phyloP scores from a whole-genome alignment of 2,329 filamentous ascomycete species.

The Gnomoniopsis sp. region DNA sequence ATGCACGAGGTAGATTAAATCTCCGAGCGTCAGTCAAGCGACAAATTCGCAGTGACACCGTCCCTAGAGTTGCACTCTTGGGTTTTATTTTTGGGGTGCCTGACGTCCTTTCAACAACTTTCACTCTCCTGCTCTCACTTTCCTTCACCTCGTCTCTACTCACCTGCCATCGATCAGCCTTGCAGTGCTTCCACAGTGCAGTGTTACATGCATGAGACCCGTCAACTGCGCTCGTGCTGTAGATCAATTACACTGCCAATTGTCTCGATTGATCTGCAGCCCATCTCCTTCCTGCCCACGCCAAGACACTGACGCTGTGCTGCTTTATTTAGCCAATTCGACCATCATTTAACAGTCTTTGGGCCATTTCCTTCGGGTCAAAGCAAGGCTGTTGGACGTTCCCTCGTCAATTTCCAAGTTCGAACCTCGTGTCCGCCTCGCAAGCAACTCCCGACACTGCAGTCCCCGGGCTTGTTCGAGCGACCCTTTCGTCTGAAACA shows the following conservation, averaged over 20 bases:
- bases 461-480: too few species aligned
- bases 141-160: too few species aligned
- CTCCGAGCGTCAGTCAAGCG: slow-evolving; percentile 11
- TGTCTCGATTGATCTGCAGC: neutral
- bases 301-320: neutral
- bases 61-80: neutral
- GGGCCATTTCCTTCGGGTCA: neutral
- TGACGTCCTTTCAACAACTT: neutral
- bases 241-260: neutral
- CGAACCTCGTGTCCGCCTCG: neutral
- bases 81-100: neutral
- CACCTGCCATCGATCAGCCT: too few species aligned
- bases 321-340: neutral
- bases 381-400: neutral
- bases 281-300: neutral
- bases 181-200: too few species aligned
- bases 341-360: neutral
- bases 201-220: too few species aligned
- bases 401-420: neutral
- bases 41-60: neutral
- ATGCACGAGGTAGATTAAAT: slow-evolving; percentile 17
- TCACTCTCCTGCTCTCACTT: too few species aligned
- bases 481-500: too few species aligned
- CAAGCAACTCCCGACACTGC: too few species aligned
- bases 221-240: neutral